Percentiles rank a stretch among this genome's conserved stretches.
phyloP scores from a whole-genome alignment of 305 asterid species.

The Fraxinus sp. region DNA sequence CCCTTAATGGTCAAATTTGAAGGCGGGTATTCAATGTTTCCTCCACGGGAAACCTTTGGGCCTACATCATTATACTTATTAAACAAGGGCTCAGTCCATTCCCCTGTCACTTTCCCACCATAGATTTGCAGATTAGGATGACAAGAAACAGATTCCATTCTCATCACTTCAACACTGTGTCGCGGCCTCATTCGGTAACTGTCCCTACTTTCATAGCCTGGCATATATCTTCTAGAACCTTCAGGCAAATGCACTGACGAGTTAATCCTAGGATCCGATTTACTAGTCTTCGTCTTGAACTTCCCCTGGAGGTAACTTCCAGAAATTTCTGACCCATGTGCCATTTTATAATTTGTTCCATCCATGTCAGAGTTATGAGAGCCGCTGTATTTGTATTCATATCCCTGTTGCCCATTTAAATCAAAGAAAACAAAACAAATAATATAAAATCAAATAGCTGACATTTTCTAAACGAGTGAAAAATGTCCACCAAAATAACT shows the following conservation, averaged over 20 bases:
- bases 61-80: conserved; percentile 30
- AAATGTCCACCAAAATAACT: conserved; percentile 25
- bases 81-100: conserved; percentile 35
- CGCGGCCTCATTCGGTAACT: conserved; percentile 30
- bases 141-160: conserved; percentile 37
- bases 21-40: conserved; percentile 33
- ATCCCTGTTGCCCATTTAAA: conserved; percentile 36
- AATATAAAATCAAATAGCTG: not conserved
- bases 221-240: conserved; percentile 37
- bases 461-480: not conserved
- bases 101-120: conserved; percentile 40
- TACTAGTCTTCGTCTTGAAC: conserved; percentile 33
- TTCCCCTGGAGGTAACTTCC: conserved; percentile 41
- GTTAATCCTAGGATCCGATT: conserved; percentile 38
- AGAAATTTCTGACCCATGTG: conserved; percentile 38
- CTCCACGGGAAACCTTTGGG: conserved; percentile 33
- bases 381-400: conserved; percentile 38
- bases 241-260: conserved; percentile 45
- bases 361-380: conserved; percentile 30
- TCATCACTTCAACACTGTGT: conserved; percentile 44
- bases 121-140: conserved; percentile 33
- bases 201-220: conserved; percentile 43
- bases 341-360: conserved; percentile 35
- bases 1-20: conserved; percentile 28
- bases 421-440: conserved; percentile 5